A percentile compares a stretch with the other conserved stretches of the same genome.
Evolutionary conservation across 2,329 filamentous ascomycete species (phyloP).

Genomic region (Pseudogymnoascus sp.): DNA sequence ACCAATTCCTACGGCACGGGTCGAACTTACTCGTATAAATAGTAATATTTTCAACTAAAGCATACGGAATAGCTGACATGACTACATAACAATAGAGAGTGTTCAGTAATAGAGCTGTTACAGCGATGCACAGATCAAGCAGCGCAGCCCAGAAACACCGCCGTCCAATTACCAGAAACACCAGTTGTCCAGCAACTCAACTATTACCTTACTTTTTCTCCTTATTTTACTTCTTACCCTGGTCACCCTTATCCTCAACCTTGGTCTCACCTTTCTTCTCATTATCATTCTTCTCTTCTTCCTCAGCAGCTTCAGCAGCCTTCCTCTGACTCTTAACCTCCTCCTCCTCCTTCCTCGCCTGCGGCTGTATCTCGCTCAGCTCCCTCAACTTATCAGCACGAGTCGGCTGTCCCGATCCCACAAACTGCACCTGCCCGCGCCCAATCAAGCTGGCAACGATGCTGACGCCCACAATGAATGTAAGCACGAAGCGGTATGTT

Average conservation of each 20-base stretch:
- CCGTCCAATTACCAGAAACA: background rate
- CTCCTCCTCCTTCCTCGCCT: background rate
- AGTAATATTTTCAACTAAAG: background rate
- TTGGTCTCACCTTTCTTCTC: background rate
- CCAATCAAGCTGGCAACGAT: slow-evolving; percentile 77
- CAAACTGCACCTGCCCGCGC: slow-evolving; percentile 57
- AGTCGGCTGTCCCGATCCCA: background rate
- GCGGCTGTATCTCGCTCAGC: background rate
- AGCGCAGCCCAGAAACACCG: background rate
- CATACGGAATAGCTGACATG: background rate
- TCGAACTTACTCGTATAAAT: background rate
- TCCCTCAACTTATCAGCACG: background rate
- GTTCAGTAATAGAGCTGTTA: background rate
- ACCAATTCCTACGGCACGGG: no score
- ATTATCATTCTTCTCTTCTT: background rate
- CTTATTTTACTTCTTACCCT: background rate
- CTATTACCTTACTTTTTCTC: background rate
- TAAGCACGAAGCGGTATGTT: slow-evolving; percentile 85
- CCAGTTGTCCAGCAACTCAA: background rate
- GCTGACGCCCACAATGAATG: slow-evolving; percentile 75
- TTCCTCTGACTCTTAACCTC: background rate
- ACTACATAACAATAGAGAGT: background rate
- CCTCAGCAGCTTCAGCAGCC: background rate
- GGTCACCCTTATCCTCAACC: background rate
- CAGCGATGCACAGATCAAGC: background rate